Conservation (phyloP, 2,329 filamentous ascomycete species). For the Xylaria arbuscula region DNA sequence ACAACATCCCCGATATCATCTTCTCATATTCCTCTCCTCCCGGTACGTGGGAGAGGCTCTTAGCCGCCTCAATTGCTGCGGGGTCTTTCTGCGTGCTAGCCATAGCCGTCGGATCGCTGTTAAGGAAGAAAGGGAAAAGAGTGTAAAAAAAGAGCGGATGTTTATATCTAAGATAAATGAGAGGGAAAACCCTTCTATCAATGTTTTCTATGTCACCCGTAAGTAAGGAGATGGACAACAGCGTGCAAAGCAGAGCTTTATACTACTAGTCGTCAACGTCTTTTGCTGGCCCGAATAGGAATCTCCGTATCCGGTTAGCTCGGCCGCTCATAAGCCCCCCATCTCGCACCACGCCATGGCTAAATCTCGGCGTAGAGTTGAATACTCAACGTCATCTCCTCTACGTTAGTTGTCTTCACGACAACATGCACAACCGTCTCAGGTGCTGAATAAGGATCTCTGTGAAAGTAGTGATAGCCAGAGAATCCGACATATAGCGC, state of each 20-base stretch:
- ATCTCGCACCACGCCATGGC: background rate
- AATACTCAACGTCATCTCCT: conserved; percentile 17
- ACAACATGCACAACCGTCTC: background rate
- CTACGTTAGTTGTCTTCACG: background rate
- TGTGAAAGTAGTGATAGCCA: background rate
- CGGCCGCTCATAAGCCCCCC: background rate
- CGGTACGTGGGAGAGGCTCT: conserved; percentile 29
- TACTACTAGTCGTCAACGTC: conserved; percentile 3
- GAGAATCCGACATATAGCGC: background rate
- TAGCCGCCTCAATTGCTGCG: conserved; percentile 30
- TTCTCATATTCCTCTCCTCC: conserved; percentile 67
- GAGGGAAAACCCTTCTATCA: background rate
- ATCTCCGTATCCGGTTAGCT: conserved; percentile 30
- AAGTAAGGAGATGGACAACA: too few relatives aligned
- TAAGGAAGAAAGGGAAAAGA: background rate
- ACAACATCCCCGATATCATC: conserved; percentile 73
- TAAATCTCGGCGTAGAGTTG: conserved; percentile 21
- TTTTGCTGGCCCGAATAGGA: conserved; percentile 24
- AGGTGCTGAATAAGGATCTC: background rate
- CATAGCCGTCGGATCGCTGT: conserved; percentile 19
- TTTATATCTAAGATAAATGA: background rate
- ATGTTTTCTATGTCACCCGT: too few relatives aligned
- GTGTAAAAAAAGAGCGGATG: too few relatives aligned
- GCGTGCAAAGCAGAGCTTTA: conserved; percentile 1
- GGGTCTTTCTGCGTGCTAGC: conserved; percentile 35